These are phyloP conservation scores for Fusarium dimerum DNA, from an alignment of 2,329 filamentous ascomycete genomes.

Conservation along the genomic window DNA sequence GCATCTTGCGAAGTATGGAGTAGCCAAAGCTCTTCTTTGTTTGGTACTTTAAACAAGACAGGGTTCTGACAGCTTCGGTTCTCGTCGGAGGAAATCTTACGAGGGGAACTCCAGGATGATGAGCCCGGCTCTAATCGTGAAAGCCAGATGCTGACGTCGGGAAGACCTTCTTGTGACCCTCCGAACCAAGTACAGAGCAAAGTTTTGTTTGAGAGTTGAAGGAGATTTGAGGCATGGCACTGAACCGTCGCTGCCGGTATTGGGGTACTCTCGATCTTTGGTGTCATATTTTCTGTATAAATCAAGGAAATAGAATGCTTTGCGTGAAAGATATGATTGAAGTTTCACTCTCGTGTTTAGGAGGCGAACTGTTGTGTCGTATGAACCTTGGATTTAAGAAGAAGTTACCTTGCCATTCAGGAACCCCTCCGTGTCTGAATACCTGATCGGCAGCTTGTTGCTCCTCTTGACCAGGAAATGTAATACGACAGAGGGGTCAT, in stretches of 20 bases:
- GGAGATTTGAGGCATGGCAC: slow-evolving; percentile 46
- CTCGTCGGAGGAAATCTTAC: slow-evolving; percentile 40
- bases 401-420: no score
- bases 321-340: background rate
- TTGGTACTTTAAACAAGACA: slow-evolving; percentile 40
- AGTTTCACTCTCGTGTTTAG: no score
- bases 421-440: no score
- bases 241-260: slow-evolving; percentile 44
- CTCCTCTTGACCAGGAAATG: background rate
- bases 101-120: slow-evolving; percentile 33
- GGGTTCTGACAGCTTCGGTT: slow-evolving; percentile 48
- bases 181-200: slow-evolving; percentile 47
- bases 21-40: slow-evolving; percentile 39
- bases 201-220: slow-evolving; percentile 41
- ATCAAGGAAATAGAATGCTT: background rate
- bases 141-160: slow-evolving; percentile 46
- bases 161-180: slow-evolving; percentile 45
- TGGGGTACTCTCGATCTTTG: slow-evolving; percentile 11
- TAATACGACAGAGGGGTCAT: no score
- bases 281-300: slow-evolving; percentile 2
- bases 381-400: no score
- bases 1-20: slow-evolving; percentile 47
- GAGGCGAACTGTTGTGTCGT: no score
- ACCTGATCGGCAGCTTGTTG: background rate
- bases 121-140: slow-evolving; percentile 36